Evolutionary conservation across 352 stramenopile genomes (phyloP).

Genomic region (Globisporangium mamillatum): DNA sequence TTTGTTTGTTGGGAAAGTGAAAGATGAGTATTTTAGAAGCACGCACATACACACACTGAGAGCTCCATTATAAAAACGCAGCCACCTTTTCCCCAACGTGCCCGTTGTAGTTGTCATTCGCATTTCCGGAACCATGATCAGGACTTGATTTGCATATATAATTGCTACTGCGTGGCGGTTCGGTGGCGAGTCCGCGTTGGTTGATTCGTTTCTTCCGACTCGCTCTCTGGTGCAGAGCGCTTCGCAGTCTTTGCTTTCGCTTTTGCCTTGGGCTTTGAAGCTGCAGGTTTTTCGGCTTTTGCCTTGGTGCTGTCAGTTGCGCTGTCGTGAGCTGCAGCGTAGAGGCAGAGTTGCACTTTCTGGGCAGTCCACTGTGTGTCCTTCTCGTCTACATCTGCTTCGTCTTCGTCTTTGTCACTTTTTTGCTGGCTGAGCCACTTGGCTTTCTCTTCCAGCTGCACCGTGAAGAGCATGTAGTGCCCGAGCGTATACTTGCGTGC

Average conservation of each 20-base stretch:
- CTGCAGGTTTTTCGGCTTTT: conserved; percentile 6
- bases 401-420: conserved; percentile 18
- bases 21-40: background rate
- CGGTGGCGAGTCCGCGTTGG: conserved; percentile 16
- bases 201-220: conserved; percentile 14
- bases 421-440: conserved; percentile 49
- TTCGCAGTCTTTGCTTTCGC: conserved; percentile 5
- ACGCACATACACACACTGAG: background rate
- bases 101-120: background rate
- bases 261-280: conserved; percentile 18
- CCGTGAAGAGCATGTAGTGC: conserved; percentile 65
- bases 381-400: conserved; percentile 14
- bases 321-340: conserved; percentile 29
- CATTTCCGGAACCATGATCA: background rate
- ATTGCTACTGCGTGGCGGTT: background rate
- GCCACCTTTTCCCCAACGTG: background rate
- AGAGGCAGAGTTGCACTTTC: conserved; percentile 71
- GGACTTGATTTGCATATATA: too few species aligned
- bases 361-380: conserved; percentile 50
- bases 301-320: background rate
- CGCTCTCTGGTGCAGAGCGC: background rate
- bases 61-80: background rate
- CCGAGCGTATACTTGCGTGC: conserved; percentile 74
- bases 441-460: conserved; percentile 52
- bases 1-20: background rate